Percentiles rank a stretch among this genome's conserved stretches.
phyloP scores from a whole-genome alignment of 2,329 filamentous ascomycete species.

The Boeremia lycopersici region DNA sequence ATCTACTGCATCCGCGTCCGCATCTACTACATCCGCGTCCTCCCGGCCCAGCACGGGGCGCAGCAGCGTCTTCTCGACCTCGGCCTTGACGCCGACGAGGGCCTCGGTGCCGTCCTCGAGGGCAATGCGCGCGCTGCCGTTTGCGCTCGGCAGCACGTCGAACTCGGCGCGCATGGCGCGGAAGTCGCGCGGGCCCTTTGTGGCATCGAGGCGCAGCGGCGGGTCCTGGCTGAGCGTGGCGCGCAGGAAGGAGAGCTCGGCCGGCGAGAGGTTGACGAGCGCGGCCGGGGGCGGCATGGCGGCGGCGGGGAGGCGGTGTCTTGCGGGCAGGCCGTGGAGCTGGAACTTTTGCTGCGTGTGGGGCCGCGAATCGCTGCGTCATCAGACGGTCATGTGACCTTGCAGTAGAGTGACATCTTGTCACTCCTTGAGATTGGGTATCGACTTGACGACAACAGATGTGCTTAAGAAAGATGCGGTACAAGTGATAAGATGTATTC shows the following conservation, averaged over 20 bases:
- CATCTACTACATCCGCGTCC: conserved; percentile 39
- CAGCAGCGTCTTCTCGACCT: conserved; percentile 75
- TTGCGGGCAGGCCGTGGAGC: neutral
- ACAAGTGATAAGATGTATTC: too few relatives aligned
- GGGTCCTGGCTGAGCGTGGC: conserved; percentile 79
- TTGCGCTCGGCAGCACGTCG: conserved; percentile 84
- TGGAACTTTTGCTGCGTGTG: conserved; percentile 9
- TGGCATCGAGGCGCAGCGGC: conserved; percentile 81
- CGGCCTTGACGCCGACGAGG: conserved; percentile 92
- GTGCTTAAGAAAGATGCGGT: too few relatives aligned
- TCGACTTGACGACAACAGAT: too few relatives aligned
- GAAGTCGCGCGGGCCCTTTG: conserved; percentile 73
- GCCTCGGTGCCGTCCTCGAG: conserved; percentile 96
- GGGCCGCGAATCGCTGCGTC: too few relatives aligned
- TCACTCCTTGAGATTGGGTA: too few relatives aligned
- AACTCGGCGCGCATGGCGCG: conserved; percentile 89
- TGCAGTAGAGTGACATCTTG: too few relatives aligned
- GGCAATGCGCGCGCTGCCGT: conserved; percentile 91
- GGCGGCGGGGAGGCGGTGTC: neutral
- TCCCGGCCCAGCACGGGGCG: conserved; percentile 29
- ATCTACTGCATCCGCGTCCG: conserved; percentile 35
- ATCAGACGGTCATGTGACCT: too few relatives aligned
- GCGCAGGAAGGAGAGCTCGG: conserved; percentile 95
- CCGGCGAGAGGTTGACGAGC: conserved; percentile 80
- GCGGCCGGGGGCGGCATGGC: conserved; percentile 42